Evolutionary conservation across 1,284 basidiomycete species (phyloP), one percentile per base, ranked within the genome.

Genomic region (Fomitopsis betulina): DNA sequence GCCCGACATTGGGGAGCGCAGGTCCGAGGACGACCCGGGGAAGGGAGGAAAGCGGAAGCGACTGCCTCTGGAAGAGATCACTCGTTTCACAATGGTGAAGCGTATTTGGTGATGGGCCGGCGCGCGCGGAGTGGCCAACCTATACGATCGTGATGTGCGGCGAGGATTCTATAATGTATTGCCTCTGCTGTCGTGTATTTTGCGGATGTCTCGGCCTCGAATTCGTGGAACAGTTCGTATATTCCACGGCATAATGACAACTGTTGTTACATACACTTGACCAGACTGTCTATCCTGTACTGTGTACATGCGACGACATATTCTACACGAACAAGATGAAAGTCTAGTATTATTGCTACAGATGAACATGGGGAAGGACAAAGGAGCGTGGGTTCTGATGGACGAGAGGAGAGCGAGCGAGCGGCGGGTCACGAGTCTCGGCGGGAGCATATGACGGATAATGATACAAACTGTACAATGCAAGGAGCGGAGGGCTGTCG

Each of bases 1-100:
- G 9, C 80, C 86, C 13, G 91, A 93, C 65, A 86, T 90, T 56
- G 89, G 87, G 1, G 88, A 90, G 69, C 79, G 78, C 43, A 75
- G 72, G 57, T 67, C 74, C 3, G 60, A 55, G 7, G 60, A 59
- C 19, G 63, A 55, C 21, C 58, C 62, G 15, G 60, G 57, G 33
- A 65, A 62, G 51, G 74, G 66, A 32, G 78, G 79, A 37, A 83
- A 84, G 73, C 86, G 79, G 66, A 85, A 83, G 62, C 72, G 78
- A 59, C 80, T 90, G 60, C 82, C 84, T 58, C 72, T 96, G 59
- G 93, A 96, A 69, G 93, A 96, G 66, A 80, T 96, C 58, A 95
- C 92, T 39, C 75, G 94, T 58, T 96, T 91, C 77, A 95, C 93
- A 23, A 96, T 96, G 94, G 89, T 95, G 39, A 96, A 96, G 70